Base-by-base conservation (phyloP, 2,329 filamentous ascomycete species). In the Diaporthe amygdali region DNA sequence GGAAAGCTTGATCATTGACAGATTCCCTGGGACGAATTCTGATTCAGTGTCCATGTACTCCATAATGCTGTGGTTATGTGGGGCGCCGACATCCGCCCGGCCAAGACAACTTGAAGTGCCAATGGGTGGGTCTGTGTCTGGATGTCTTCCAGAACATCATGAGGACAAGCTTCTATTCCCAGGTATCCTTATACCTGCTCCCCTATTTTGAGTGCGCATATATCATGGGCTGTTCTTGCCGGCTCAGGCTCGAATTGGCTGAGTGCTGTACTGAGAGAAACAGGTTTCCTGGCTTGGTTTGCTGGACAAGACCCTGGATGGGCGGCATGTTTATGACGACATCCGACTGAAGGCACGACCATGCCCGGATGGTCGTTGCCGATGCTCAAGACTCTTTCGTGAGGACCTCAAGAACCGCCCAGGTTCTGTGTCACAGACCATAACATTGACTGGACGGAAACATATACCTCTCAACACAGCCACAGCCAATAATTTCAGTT, bases 211-310 rank as follows among this genome's bases (percentile, higher is more conserved):
- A 27, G 17, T 41, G 34, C 8, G 22, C 6, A 3, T 17, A 10
- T 17, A 47, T 9, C 41, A 34, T 47, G 41, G 20, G 41, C 20
- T 22, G 25, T 46, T 10, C 17, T 17, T 63, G 14, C 10, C 20
- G 39, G 44, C 41, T 12, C 41, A 47, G 41, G 56, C 41, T 39
- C 41, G 27, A 34, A 17, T 41, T 22, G 25, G 41, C 25, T 25
- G 41, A 34, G 22, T 17, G 32, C n/a, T n/a, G n/a, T n/a, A n/a
- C n/a, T 17, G 20, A 47, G 10, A 27, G 59, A 64, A 64, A 64
- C 59, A 44, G 59, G 59, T 47, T 64, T 49, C 59, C 6, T 22
- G 59, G 41, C 56, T 63, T 63, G 56, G 56, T 63, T 15, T 63
- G 41, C 9, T 63, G 41, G 56, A 63, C 46, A 37, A 22, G 22